Percentiles rank a stretch among this genome's conserved stretches.
phyloP scores from a whole-genome alignment of 2,329 filamentous ascomycete species.

The Chaetomium olivaceum region DNA sequence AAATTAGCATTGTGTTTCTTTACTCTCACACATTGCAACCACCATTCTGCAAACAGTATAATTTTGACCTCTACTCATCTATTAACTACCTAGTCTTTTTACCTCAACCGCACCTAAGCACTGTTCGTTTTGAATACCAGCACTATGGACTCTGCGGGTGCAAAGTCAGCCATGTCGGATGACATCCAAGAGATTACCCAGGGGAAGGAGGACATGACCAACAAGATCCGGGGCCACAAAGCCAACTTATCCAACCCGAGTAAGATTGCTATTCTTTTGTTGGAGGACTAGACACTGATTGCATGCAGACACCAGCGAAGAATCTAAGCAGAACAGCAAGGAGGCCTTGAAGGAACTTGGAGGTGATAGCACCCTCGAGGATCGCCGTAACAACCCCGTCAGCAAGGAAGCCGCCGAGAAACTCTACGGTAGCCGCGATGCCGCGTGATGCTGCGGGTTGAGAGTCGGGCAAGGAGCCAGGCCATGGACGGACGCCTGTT shows the following conservation, averaged over 20 bases:
- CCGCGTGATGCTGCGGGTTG: slow-evolving; percentile 32
- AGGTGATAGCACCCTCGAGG: slow-evolving; percentile 47
- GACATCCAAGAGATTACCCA: slow-evolving; percentile 45
- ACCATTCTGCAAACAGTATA: neutral
- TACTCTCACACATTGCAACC: neutral
- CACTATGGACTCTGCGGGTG: slow-evolving; percentile 41
- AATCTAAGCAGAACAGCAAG: slow-evolving; percentile 47
- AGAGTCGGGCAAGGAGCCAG: neutral
- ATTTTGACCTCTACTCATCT: too few species aligned
- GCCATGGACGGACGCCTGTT: too few species aligned
- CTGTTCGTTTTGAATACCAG: neutral
- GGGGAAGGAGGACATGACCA: slow-evolving; percentile 36
- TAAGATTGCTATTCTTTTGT: slow-evolving; percentile 30
- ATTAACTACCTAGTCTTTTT: too few species aligned
- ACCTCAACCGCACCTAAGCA: too few species aligned
- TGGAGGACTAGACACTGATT: neutral
- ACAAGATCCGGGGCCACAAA: slow-evolving; percentile 44
- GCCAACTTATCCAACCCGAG: slow-evolving; percentile 51
- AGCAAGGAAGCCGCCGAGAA: slow-evolving; percentile 45
- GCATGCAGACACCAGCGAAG: slow-evolving; percentile 45
- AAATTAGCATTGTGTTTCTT: neutral
- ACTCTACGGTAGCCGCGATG: slow-evolving; percentile 42
- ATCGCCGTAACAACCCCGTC: slow-evolving; percentile 43
- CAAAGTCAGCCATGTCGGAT: slow-evolving; percentile 43
- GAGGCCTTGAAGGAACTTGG: slow-evolving; percentile 45